A percentile compares a stretch with the other conserved stretches of the same genome.
These are phyloP conservation scores for Picea abies DNA, from an alignment of 83 land plant species.

Conservation along the genomic window DNA sequence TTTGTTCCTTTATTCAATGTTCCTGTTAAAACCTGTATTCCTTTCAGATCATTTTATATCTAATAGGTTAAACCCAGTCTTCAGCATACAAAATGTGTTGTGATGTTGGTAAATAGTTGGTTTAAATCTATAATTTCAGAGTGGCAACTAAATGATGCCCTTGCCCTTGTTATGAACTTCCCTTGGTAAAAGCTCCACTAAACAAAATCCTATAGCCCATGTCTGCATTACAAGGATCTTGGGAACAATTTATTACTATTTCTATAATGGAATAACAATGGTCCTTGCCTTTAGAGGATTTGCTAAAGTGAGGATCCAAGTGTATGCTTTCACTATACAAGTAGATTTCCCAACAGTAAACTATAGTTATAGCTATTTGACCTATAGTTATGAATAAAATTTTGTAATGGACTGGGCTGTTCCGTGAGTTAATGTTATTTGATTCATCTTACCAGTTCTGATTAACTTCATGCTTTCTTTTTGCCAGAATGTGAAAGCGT, in stretches of 20 bases:
- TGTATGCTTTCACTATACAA: neutral
- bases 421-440: neutral
- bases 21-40: neutral
- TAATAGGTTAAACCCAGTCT: neutral
- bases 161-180: neutral
- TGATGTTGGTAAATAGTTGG: too few relatives aligned
- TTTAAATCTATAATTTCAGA: neutral
- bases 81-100: neutral
- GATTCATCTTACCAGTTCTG: neutral
- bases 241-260: too few relatives aligned
- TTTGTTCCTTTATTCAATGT: neutral
- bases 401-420: neutral
- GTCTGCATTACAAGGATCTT: too few relatives aligned
- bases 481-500: conserved; percentile 89
- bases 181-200: neutral
- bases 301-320: too few relatives aligned
- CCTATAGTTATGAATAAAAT: neutral
- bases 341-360: neutral
- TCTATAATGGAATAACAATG: too few relatives aligned
- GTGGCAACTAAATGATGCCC: neutral
- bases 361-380: neutral
- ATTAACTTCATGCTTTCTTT: neutral
- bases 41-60: neutral
- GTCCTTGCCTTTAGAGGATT: too few relatives aligned
- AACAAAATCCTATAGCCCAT: neutral